Base-by-base conservation (phyloP, 192 early-diverging fungal genomes). In the Jimgerdemannia flammicorona region DNA sequence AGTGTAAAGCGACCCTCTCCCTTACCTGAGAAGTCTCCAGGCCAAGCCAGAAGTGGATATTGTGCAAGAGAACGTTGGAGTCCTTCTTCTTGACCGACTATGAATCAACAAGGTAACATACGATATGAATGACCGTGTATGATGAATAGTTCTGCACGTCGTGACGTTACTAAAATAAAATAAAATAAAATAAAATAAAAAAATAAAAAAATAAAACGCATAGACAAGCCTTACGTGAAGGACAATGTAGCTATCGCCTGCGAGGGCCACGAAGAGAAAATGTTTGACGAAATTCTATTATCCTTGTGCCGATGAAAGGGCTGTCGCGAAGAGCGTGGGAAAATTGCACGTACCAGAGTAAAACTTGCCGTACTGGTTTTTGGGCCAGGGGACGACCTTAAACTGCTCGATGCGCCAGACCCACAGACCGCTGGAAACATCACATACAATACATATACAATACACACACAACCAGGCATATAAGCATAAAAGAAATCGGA, bases 21-120 rank as follows among this genome's bases (percentile, higher is more conserved):
- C 41, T 70, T 74, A 81, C 90, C 75, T 95, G 93, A 54, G 80
- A 85, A 11, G 92, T 93, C 66, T 93, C 87, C 18, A 86, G 71
- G 18, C 94, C 94, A 65, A 95, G 86, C 93, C 94, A 95, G 75
- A 95, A 95, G 82, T 95, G 94, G 74, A 95, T 85, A 73, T 95
- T 85, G 68, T 95, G 91, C n/a, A 87, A 74, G 9, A 95, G 80
- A 11, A 79, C 84, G 40, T 91, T 87, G 0, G 79, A 83, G 66
- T 90, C 77, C 54, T 86, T 75, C 76, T 89, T 87, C 74, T 88
- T 90, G 70, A 85, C 89, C 1, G 91, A 85, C 88, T 93, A 77
- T 63, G 17, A 17, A 54, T 41, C n/a, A 9, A 59, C 8, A 17
- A 18, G 10, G 63, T 54, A 64, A 69, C 69, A 20, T 67, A 69